Evolutionary conservation across 257 asterid species (phyloP).

Genomic region (Ajuga chamaepitys): DNA sequence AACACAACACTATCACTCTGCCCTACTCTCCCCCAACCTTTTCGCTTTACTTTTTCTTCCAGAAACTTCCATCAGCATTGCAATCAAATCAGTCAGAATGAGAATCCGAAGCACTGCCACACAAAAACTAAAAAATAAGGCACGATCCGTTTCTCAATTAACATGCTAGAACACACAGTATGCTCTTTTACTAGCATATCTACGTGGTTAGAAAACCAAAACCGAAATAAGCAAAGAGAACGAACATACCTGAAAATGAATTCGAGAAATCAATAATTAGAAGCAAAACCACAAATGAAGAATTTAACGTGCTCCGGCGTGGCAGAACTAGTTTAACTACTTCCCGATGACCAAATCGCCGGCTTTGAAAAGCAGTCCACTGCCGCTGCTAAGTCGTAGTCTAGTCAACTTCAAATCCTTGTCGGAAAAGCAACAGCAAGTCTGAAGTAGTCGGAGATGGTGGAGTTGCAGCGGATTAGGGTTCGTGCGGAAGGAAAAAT

Average conservation of each 20-base stretch:
- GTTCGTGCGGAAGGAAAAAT: neutral
- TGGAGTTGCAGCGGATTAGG: neutral
- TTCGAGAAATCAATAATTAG: neutral
- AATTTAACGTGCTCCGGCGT: neutral
- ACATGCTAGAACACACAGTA: neutral
- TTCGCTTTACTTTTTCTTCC: slow-evolving; percentile 12
- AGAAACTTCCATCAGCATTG: slow-evolving; percentile 18
- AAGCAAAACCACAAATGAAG: neutral
- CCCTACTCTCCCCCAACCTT: slow-evolving; percentile 9
- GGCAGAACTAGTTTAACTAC: neutral
- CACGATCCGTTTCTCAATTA: slow-evolving; percentile 2
- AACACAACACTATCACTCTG: slow-evolving; percentile 14
- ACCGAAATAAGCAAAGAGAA: neutral
- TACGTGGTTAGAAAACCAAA: neutral
- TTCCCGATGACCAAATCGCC: neutral
- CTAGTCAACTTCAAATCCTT: neutral
- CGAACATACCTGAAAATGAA: slow-evolving; percentile 15
- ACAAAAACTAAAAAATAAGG: neutral
- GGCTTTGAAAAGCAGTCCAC: neutral
- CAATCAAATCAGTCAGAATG: slow-evolving; percentile 11
- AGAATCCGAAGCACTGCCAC: slow-evolving; percentile 12
- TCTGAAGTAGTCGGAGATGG: neutral
- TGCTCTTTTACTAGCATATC: neutral
- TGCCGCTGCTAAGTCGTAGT: slow-evolving; percentile 2
- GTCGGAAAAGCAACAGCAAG: neutral